Evolutionary conservation across 345 rosid species (phyloP).

Genomic region (Viola odorata): DNA sequence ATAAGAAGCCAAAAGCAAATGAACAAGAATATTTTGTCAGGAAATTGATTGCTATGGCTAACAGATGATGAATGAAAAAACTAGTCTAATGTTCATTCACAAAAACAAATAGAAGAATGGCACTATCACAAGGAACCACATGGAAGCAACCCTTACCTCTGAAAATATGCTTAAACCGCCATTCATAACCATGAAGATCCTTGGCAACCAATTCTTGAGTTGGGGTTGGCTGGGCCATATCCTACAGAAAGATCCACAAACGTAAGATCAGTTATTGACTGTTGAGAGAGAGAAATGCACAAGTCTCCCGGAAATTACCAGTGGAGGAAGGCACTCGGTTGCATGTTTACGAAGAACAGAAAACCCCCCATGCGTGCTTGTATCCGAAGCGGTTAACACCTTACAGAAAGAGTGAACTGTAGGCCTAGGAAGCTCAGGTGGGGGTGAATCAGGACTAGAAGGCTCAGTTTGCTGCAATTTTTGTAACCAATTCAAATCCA

Average conservation of each 20-base stretch:
- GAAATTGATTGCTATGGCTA: too few relatives aligned
- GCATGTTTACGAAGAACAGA: slow-evolving; percentile 92
- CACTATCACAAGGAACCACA: background rate
- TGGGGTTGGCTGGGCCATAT: slow-evolving; percentile 82
- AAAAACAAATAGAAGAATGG: background rate
- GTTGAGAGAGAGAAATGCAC: background rate
- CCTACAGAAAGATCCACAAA: slow-evolving; percentile 34
- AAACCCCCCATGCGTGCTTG: slow-evolving; percentile 98
- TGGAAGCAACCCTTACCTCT: slow-evolving; percentile 49
- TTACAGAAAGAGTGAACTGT: slow-evolving; percentile 76
- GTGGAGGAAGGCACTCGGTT: slow-evolving; percentile 81
- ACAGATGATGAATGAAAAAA: background rate
- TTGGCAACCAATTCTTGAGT: slow-evolving; percentile 85
- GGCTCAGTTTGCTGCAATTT: slow-evolving; percentile 52
- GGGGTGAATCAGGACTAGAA: slow-evolving; percentile 42
- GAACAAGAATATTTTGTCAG: background rate
- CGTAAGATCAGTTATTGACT: background rate
- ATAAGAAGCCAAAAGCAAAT: background rate
- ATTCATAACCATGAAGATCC: slow-evolving; percentile 88
- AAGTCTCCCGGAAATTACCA: slow-evolving; percentile 42
- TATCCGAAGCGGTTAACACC: slow-evolving; percentile 90
- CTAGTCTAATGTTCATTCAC: too few relatives aligned
- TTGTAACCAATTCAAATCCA: background rate
- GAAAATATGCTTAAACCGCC: slow-evolving; percentile 94
- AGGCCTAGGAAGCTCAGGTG: slow-evolving; percentile 41